A percentile compares a stretch with the other conserved stretches of the same genome.
Conservation (phyloP, 2,329 filamentous ascomycete species). For the Teratosphaeria destructans region DNA sequence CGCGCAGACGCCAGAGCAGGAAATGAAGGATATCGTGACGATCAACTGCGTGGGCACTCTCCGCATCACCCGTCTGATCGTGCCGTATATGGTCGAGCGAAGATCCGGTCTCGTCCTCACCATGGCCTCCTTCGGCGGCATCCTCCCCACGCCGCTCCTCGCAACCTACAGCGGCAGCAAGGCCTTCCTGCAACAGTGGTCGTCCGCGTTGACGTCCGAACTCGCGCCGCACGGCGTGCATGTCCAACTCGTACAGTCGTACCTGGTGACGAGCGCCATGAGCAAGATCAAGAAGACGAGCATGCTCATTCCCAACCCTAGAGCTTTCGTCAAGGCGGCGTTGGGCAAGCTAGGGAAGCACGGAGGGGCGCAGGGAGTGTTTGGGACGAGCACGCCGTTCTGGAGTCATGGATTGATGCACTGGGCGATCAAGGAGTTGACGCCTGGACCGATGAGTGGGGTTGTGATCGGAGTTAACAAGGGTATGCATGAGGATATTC, state of each 20-base stretch:
- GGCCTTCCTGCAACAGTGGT: constrained; percentile 97
- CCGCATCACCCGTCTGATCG: constrained; percentile 73
- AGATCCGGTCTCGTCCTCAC: constrained; percentile 84
- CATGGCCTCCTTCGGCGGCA: constrained; percentile 93
- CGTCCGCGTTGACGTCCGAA: constrained; percentile 71
- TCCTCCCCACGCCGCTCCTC: constrained; percentile 81
- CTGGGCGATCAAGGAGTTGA: constrained; percentile 58
- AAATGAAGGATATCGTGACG: constrained; percentile 81
- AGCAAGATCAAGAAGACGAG: constrained; percentile 81
- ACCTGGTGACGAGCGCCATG: constrained; percentile 94
- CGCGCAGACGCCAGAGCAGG: constrained; percentile 62
- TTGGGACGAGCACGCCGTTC: constrained; percentile 80
- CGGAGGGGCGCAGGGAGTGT: constrained; percentile 66
- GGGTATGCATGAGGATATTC: constrained; percentile 71
- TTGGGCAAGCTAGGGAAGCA: constrained; percentile 70
- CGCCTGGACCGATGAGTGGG: constrained; percentile 45
- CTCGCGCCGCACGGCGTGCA: constrained; percentile 70
- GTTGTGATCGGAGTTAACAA: constrained; percentile 52
- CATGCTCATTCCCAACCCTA: constrained; percentile 68
- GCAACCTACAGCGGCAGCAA: constrained; percentile 97
- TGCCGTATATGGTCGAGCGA: constrained; percentile 73
- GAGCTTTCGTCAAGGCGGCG: constrained; percentile 67
- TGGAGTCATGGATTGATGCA: constrained; percentile 88
- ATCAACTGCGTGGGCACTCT: constrained; percentile 93
- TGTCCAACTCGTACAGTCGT: constrained; percentile 84